These are phyloP conservation scores for Halophytophthora batemanensis DNA, from an alignment of 352 stramenopile species.

Conservation along the genomic window DNA sequence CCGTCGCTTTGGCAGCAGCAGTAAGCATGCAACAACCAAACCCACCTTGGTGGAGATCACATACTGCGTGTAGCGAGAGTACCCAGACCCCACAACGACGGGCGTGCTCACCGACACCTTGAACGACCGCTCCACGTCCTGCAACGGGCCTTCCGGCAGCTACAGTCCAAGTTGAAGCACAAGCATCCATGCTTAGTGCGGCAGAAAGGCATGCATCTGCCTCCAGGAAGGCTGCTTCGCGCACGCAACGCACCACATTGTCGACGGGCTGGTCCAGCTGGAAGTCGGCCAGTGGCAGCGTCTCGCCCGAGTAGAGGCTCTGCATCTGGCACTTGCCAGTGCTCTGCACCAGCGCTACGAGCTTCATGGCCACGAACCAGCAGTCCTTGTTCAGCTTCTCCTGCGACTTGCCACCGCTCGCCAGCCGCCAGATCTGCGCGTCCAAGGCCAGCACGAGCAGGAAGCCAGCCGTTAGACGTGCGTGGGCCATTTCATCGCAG, in stretches of 20 bases:
- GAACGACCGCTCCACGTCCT: constrained; percentile 62
- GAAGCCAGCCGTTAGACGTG: neutral
- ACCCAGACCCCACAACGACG: constrained; percentile 73
- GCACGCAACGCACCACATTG: constrained; percentile 48
- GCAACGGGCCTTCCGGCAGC: constrained; percentile 43
- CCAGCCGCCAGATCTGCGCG: constrained; percentile 77
- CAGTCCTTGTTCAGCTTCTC: constrained; percentile 85
- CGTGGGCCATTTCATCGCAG: neutral
- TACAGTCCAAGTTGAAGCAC: constrained; percentile 11
- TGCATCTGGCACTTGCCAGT: constrained; percentile 84
- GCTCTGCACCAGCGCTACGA: constrained; percentile 84
- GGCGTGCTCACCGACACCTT: constrained; percentile 74
- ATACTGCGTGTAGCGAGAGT: constrained; percentile 86
- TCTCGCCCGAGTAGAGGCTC: constrained; percentile 68
- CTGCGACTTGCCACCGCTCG: constrained; percentile 86
- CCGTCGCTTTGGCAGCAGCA: neutral
- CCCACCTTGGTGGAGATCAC: constrained; percentile 82
- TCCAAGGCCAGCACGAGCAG: constrained; percentile 1
- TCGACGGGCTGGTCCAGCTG: constrained; percentile 76
- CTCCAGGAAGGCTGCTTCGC: neutral
- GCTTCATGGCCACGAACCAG: constrained; percentile 90
- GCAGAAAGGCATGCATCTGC: neutral
- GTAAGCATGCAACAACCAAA: neutral
- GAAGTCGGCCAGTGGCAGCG: constrained; percentile 73
- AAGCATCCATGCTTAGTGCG: constrained; percentile 2